Evolutionary conservation across 306 rosid species (phyloP).

Genomic region (Ammopiptanthus mongolicus): DNA sequence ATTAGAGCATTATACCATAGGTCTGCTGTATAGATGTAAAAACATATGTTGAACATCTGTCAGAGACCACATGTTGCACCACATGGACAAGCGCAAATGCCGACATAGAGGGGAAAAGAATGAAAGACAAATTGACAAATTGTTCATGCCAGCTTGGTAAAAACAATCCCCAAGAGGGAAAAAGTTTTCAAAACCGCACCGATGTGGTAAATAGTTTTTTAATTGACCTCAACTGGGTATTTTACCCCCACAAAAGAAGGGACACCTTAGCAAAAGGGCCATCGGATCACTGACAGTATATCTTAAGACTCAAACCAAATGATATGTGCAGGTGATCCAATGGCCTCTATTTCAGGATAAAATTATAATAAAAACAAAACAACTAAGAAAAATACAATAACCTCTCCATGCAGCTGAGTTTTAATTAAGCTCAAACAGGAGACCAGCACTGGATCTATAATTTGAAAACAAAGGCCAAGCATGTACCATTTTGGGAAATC

Average conservation of each 20-base stretch:
- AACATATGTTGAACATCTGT: not conserved
- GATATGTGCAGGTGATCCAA: not conserved
- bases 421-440: not conserved
- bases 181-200: not conserved
- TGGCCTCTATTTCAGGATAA: not conserved
- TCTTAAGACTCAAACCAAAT: not conserved
- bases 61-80: not conserved
- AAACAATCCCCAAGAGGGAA: not conserved
- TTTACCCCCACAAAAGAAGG: not conserved
- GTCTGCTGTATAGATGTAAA: not conserved
- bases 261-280: no score
- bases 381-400: not conserved
- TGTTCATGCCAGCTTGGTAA: not conserved
- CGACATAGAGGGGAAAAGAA: no score
- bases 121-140: no score
- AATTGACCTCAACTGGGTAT: not conserved
- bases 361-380: not conserved
- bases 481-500: not conserved
- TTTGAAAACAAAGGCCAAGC: not conserved
- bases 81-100: not conserved
- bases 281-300: no score
- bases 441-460: not conserved
- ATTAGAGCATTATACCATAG: no score
- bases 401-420: constrained; percentile 1
- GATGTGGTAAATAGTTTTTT: not conserved